Percentiles rank a stretch among this genome's conserved stretches.
phyloP scores from a whole-genome alignment of 768 basidiomycete species.

The Tubosaeta sp. region DNA sequence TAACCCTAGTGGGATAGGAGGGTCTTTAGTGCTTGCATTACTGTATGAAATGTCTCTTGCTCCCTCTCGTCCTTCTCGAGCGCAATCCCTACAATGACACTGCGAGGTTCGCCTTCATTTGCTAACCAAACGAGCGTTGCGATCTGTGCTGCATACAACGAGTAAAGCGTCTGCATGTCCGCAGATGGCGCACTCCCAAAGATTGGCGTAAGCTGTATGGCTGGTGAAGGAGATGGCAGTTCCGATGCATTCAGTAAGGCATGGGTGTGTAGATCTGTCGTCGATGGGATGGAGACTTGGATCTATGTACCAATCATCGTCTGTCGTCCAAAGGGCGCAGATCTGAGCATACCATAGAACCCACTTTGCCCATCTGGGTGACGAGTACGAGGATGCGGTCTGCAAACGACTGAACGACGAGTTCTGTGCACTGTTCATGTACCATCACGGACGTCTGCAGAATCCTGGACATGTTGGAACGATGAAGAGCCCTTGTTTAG shows the following conservation, averaged over 20 bases:
- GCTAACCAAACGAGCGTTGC: slow-evolving; percentile 78
- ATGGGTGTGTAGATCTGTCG: slow-evolving; percentile 45
- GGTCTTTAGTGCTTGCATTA: slow-evolving; percentile 46
- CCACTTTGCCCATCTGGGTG: slow-evolving; percentile 89
- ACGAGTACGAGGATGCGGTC: slow-evolving; percentile 84
- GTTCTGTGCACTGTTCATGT: slow-evolving; percentile 59
- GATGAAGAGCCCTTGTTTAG: not conserved
- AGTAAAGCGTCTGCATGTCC: slow-evolving; percentile 66
- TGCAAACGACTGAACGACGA: slow-evolving; percentile 72
- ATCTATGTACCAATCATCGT: slow-evolving; percentile 46
- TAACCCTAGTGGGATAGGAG: slow-evolving; percentile 33
- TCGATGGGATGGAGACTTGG: slow-evolving; percentile 71
- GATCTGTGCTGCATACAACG: slow-evolving; percentile 81
- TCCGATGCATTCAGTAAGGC: not conserved
- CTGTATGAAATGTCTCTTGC: slow-evolving; percentile 41
- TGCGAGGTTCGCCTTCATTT: slow-evolving; percentile 44
- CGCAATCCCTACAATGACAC: slow-evolving; percentile 74
- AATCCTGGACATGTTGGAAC: slow-evolving; percentile 20
- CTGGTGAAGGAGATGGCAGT: slow-evolving; percentile 48
- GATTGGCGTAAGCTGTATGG: slow-evolving; percentile 71
- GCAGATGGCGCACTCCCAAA: slow-evolving; percentile 72
- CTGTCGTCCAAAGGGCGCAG: not conserved
- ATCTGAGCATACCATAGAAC: slow-evolving; percentile 58
- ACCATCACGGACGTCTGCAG: slow-evolving; percentile 48
- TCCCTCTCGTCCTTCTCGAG: slow-evolving; percentile 42